A percentile compares a stretch with the other conserved stretches of the same genome.
These are phyloP conservation scores for Solanum peruvianum DNA, from an alignment of 257 asterid species.

Conservation along the genomic window DNA sequence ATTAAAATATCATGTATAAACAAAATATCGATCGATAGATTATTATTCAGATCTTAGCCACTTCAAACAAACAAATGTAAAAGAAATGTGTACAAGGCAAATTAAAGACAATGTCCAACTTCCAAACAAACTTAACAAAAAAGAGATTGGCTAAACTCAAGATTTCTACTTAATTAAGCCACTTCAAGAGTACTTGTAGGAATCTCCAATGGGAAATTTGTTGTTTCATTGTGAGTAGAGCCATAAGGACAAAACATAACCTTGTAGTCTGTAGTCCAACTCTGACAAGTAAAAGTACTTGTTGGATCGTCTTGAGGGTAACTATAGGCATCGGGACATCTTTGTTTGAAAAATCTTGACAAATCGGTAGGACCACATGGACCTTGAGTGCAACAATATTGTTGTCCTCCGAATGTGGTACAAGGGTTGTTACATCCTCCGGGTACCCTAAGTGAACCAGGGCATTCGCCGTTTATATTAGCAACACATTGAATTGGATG, in stretches of 20 bases:
- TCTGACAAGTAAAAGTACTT: conserved; percentile 9
- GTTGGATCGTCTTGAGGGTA: conserved; percentile 25
- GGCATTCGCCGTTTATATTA: conserved; percentile 37
- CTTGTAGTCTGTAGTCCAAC: conserved; percentile 9
- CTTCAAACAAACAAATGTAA: not conserved
- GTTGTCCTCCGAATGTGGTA: conserved; percentile 12
- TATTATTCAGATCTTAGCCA: not conserved
- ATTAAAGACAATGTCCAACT: not conserved
- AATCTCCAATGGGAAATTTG: not conserved
- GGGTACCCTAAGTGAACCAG: conserved; percentile 9
- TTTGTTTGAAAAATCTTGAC: conserved; percentile 31
- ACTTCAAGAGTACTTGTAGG: not conserved
- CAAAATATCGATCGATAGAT: not conserved
- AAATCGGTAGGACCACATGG: conserved; percentile 18
- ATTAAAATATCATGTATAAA: not conserved
- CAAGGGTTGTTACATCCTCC: conserved; percentile 47
- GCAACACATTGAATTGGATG: conserved; percentile 18
- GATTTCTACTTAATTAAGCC: not conserved
- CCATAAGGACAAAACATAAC: conserved; percentile 24
- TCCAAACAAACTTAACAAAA: not conserved
- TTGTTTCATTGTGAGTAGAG: not conserved
- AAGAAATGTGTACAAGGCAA: not conserved
- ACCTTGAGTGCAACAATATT: conserved; percentile 29
- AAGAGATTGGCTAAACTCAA: not conserved
- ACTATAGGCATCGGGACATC: conserved; percentile 39